Evolutionary conservation across 495 filamentous ascomycete species (phyloP).

Genomic region (Penicillium longicatenatum): DNA sequence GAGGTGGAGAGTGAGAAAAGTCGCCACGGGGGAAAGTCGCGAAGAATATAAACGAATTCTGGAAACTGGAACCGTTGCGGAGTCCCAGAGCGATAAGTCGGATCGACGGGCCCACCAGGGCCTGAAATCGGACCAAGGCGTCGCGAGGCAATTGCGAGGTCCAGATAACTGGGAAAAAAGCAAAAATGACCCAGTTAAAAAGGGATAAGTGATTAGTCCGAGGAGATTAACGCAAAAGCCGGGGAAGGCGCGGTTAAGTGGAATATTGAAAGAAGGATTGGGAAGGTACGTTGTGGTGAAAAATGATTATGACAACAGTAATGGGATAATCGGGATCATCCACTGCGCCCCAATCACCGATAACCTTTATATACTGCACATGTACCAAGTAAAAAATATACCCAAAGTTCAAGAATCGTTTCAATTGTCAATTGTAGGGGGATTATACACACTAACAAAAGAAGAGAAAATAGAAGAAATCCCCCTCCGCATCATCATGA

Average conservation of each 20-base stretch:
- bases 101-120: slow-evolving; percentile 27
- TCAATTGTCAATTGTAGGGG: background rate
- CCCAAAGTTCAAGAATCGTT: background rate
- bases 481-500: slow-evolving; percentile 6
- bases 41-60: slow-evolving; percentile 30
- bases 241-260: slow-evolving; percentile 19
- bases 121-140: slow-evolving; percentile 24
- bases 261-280: slow-evolving; percentile 1
- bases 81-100: slow-evolving; percentile 24
- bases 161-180: slow-evolving; percentile 5
- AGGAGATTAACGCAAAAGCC: background rate
- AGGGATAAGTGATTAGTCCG: background rate
- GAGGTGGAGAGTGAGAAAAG: slow-evolving; percentile 26
- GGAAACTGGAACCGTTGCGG: slow-evolving; percentile 16
- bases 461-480: background rate
- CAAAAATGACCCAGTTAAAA: background rate
- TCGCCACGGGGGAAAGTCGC: slow-evolving; percentile 29
- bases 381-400: background rate
- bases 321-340: slow-evolving; percentile 22
- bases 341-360: background rate
- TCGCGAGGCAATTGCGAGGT: slow-evolving; percentile 12
- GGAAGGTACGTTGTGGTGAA: background rate
- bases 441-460: background rate
- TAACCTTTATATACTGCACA: background rate
- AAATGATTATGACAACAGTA: slow-evolving; percentile 25